These are phyloP conservation scores for Phytopythium ostracodes DNA, from an alignment of 352 stramenopile species.

Conservation along the genomic window DNA sequence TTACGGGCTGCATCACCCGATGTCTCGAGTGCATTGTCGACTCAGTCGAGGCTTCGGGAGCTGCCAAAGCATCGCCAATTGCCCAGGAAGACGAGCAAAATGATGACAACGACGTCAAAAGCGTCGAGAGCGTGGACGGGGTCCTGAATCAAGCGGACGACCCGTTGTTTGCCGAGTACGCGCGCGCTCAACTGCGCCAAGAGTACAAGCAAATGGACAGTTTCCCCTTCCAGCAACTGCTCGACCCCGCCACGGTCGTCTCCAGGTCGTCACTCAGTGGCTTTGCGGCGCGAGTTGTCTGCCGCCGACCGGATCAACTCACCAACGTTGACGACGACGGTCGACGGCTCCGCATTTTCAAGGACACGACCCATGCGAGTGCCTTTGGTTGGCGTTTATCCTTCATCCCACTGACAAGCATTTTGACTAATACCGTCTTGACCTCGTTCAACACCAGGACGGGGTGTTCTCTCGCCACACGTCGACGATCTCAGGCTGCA, in stretches of 20 bases:
- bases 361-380: conserved; percentile 4
- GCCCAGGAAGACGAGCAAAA: background rate
- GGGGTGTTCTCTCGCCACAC: conserved; percentile 45
- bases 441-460: conserved; percentile 12
- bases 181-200: background rate
- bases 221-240: conserved; percentile 50
- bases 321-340: background rate
- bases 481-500: conserved; percentile 35
- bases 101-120: background rate
- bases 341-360: background rate
- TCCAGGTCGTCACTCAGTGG: background rate
- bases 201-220: conserved; percentile 32
- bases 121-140: background rate
- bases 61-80: background rate
- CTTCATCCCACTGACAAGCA: background rate
- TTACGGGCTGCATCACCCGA: conserved; percentile 6
- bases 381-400: background rate
- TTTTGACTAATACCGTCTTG: background rate
- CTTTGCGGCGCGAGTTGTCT: background rate
- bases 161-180: background rate
- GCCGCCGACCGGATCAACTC: background rate
- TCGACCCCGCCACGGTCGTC: conserved; percentile 24
- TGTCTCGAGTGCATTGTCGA: conserved; percentile 20
- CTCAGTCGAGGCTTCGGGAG: conserved; percentile 5
- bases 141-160: background rate